Evolutionary conservation across 2,329 filamentous ascomycete species (phyloP), one percentile per base, ranked within the genome.

Genomic region (Fusarium redolens): DNA sequence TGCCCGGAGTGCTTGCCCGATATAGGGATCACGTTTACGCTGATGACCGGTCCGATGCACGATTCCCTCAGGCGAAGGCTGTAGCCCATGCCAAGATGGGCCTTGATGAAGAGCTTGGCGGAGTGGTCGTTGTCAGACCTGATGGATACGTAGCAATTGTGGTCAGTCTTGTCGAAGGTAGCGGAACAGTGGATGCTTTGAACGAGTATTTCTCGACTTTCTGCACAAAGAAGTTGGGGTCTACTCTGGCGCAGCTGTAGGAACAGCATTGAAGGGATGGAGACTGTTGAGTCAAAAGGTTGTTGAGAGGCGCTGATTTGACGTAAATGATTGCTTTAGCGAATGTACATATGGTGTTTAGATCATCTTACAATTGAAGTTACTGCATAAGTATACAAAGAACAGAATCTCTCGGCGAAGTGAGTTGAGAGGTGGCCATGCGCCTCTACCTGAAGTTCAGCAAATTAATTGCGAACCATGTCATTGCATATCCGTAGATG

Each of bases 81-180:
- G 87, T 93, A 5, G 94, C 94, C 9, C 95, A 98, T 81, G 91
- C 92, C 45, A 97, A 97, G 87, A 92, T 97, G 87, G 95, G 95
- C 0, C 81, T 97, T 31, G 88, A 92, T 72, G 85, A 92, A 77
- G 90, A 93, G 69, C 87, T 85, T 69, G 94, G 94, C 15, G 94
- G 92, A 63, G 89, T 97, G 4, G 91, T 97, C 4, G 92, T 97
- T 14, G 93, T 97, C 12, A 85, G 95, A 48, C 95, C 95, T 0
- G 95, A 97, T 81, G 94, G 94, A 12, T 96, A 97, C 80, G 92
- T 97, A 33, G 93, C 92, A 28, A 88, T 93, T 69, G 92, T 95
- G 7, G 89, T 93, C 15, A 87, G 87, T 75, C 84, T 98, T 28
- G 91, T 89, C 4, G 92, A 96, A 81, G 95, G 95, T 1, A 89